Evolutionary conservation across 768 basidiomycete genomes (phyloP), one percentile per base, ranked within the genome.

Genomic region (Myochromella boudieri): DNA sequence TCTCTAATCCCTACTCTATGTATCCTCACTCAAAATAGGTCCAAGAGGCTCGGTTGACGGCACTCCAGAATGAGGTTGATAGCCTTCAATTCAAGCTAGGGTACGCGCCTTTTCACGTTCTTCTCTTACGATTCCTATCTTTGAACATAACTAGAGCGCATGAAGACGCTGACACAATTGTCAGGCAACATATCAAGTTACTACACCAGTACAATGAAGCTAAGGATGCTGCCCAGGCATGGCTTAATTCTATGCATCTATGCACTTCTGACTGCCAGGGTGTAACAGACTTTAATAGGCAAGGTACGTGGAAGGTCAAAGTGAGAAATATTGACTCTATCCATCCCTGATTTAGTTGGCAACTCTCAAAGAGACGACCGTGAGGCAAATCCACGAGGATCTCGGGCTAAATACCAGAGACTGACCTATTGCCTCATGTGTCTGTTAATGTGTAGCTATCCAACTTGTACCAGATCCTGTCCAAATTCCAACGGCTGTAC

Each of bases 181-280:
- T 85, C 18, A 80, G 82, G 50, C 66, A 70, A 11, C 86, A 90
- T 55, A 90, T 90, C 62, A 77, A 77, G 53, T 69, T 87, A 3
- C 68, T 90, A 27, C 89, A 91, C 61, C 70, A 68, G 28, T 91
- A 90, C 51, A 91, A 91, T 50, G 89, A 91, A 61, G 78, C 86
- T 7, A 91, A 91, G 59, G 89, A 91, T 60, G 89, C 87, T 3
- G 75, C 86, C 0, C 89, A 91, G 81, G 88, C 81, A 49, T 49
- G 60, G 51, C 21, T 15, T 22, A 36, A 38, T 11, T 24, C 28
- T 48, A 40, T 24, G 12, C 25, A 50, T 52, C 42, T 24, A 40
- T 34, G n/a, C 21, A 42, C 24, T 25, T 42, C 15, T 34, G 4
- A 39, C 22, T 12, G 37, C 21, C 28, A 9, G 11, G 14, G 8